These are phyloP conservation scores for Podospora didyma DNA, from an alignment of 495 filamentous ascomycete species.

Conservation along the genomic window DNA sequence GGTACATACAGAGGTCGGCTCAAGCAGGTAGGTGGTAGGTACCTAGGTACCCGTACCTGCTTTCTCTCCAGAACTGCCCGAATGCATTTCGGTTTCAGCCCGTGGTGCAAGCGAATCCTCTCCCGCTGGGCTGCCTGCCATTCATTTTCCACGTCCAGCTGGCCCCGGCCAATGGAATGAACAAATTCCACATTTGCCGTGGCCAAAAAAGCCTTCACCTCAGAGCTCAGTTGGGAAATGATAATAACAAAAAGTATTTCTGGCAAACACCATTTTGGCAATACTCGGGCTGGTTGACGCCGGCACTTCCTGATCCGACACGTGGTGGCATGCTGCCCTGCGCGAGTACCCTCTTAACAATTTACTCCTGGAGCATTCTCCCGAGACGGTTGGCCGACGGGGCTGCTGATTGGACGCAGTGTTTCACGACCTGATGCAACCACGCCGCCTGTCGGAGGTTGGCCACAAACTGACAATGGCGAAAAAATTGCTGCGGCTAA, in stretches of 20 bases:
- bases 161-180: too few species aligned
- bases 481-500: constrained; percentile 18
- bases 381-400: background rate
- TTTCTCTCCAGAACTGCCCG: too few species aligned
- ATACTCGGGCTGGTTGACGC: background rate
- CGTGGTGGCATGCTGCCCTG: background rate
- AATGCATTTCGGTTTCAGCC: too few species aligned
- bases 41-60: too few species aligned
- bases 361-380: background rate
- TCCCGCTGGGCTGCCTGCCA: too few species aligned
- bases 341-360: background rate
- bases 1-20: too few species aligned
- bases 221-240: too few species aligned
- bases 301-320: background rate
- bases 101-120: too few species aligned
- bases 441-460: background rate
- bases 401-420: background rate
- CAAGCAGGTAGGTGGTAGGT: too few species aligned
- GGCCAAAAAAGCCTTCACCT: too few species aligned
- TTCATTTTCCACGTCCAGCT: too few species aligned
- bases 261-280: background rate
- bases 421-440: constrained; percentile 1
- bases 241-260: background rate
- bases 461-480: background rate
- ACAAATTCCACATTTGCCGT: too few species aligned